Evolutionary conservation across 2,329 filamentous ascomycete genomes (phyloP), one percentile per base, ranked within the genome.

Genomic region (Aspergillus alliaceus): DNA sequence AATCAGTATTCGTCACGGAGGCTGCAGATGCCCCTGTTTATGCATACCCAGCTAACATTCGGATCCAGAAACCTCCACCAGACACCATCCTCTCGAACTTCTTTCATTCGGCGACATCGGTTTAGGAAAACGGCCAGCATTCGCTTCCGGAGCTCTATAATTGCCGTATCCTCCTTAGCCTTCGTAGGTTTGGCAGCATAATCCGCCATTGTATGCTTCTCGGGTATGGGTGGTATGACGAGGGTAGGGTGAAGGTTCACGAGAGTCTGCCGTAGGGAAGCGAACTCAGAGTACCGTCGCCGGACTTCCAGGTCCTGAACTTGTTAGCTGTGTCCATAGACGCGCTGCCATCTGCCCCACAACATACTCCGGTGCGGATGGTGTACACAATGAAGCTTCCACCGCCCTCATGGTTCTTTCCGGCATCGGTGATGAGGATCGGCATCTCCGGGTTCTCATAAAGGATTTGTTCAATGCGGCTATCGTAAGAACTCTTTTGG

Each of bases 131-230:
- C 95, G 4, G 90, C 90, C 53, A 99, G 76, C 95, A 99, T 99
- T 67, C 95, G 90, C 80, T 98, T 98, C 58, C 95, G 86, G 63
- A 98, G 80, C 71, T 99, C 95, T 62, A 99, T 99, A 46, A 98
- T 99, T 59, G 93, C 90, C 57, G 92, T 89, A 72, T 99, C 96
- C 75, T 99, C 93, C 74, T 97, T 99, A 18, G 96, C 96, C 69
- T 93, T 97, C 35, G 95, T 99, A 1, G 96, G 95, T 68, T 96
- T 98, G 27, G 96, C 93, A 15, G 95, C 95, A 72, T 99, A 99
- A 74, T 99, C 95, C 59, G 93, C 93, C 89, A 99, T 96, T 46
- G 92, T 95, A 75, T 99, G 95, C 76, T 99, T 99, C 78, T 99
- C 96, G 22, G 95, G 95, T 68, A 99, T 99, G 3, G 95, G 95